Evolutionary conservation across 139 green algal species (phyloP).

Genomic region (Volvox reticuliferus): DNA sequence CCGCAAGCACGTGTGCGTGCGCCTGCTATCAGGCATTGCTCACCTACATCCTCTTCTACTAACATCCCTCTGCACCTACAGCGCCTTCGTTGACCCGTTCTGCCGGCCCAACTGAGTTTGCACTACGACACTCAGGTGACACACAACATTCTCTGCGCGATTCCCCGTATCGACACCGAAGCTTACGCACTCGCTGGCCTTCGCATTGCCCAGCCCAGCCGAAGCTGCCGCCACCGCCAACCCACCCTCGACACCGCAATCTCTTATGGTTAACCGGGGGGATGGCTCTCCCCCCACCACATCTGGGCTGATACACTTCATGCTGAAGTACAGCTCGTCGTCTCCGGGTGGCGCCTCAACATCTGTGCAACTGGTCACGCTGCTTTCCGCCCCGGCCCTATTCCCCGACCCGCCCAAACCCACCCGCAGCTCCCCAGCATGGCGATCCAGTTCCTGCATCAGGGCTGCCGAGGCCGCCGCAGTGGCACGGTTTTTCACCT

Average conservation of each 20-base stretch:
- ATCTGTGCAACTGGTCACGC: not conserved
- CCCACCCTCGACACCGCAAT: not conserved
- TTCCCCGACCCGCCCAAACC: not conserved
- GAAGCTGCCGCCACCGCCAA: not conserved
- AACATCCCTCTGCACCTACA: too few relatives aligned
- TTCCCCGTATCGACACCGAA: too few relatives aligned
- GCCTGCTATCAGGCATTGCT: too few relatives aligned
- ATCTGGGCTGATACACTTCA: too few relatives aligned
- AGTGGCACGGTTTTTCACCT: not conserved
- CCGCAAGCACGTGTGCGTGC: too few relatives aligned
- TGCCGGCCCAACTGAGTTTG: too few relatives aligned
- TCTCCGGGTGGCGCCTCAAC: not conserved
- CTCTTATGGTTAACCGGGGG: not conserved
- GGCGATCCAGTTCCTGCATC: not conserved
- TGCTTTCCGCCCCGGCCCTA: not conserved
- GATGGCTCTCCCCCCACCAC: not conserved
- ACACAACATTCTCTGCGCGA: too few relatives aligned
- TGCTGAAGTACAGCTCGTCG: not conserved
- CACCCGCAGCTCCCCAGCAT: constrained; percentile 20
- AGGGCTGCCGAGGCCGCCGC: not conserved
- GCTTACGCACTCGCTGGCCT: not conserved
- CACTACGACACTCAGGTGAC: too few relatives aligned
- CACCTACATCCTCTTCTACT: too few relatives aligned
- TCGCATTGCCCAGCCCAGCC: not conserved
- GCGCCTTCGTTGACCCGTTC: too few relatives aligned